Conservation (phyloP, 139 green algal genomes). For the Ettlia oleoabundans region DNA sequence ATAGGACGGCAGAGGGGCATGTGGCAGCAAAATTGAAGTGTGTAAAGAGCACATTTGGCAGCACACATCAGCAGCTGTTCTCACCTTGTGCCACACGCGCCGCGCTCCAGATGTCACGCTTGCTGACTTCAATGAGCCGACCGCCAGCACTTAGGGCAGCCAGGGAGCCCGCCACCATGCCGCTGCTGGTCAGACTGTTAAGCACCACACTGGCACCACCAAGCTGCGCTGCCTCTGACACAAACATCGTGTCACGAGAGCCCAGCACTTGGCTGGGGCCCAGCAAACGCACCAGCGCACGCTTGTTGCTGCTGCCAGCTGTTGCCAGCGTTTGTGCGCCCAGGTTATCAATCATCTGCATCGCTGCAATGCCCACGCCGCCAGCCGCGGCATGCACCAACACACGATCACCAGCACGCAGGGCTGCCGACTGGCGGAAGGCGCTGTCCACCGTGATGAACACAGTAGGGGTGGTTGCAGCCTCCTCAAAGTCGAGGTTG, state of each 20-base stretch:
- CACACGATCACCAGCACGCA: constrained; percentile 53
- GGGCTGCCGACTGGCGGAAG: constrained; percentile 55
- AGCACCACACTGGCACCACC: constrained; percentile 56
- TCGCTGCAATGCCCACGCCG: constrained; percentile 80
- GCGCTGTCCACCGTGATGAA: constrained; percentile 80
- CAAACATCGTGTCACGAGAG: constrained; percentile 74
- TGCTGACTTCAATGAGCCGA: constrained; percentile 86
- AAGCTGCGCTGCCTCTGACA: constrained; percentile 1
- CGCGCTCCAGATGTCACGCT: constrained; percentile 87
- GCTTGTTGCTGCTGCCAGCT: constrained; percentile 76
- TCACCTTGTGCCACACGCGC: constrained; percentile 56
- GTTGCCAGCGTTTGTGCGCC: constrained; percentile 63
- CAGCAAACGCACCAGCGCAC: constrained; percentile 63
- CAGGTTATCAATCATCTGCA: constrained; percentile 59
- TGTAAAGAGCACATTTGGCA: no score
- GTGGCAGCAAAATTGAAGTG: not conserved
- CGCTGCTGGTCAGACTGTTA: constrained; percentile 87
- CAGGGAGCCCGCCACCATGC: constrained; percentile 83
- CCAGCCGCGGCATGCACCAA: constrained; percentile 83
- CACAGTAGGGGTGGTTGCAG: constrained; percentile 80
- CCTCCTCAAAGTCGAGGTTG: constrained; percentile 71
- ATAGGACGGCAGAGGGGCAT: not conserved
- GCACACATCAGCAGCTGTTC: not conserved
- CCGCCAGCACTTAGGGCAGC: constrained; percentile 62
- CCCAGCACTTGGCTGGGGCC: constrained; percentile 47